Base-by-base conservation (phyloP, 305 asterid species). In the Petunia hybrid region DNA sequence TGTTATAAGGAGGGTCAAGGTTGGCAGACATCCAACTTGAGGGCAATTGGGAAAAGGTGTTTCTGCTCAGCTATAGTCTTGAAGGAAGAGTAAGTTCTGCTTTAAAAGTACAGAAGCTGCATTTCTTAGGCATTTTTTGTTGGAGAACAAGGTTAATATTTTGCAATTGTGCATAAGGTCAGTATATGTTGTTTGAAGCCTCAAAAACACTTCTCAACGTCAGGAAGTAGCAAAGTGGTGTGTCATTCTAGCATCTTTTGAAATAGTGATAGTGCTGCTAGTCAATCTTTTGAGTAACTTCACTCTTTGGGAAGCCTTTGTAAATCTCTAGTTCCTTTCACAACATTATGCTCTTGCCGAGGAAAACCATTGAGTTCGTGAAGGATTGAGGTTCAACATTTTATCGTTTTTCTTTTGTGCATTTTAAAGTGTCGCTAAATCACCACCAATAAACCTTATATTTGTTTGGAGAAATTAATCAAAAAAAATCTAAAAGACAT, bases 1-100 rank as follows among this genome's bases (percentile, higher is more conserved):
- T 80, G 87, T 69, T 93, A 90, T 88, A 85, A 85, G 86, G 95
- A 92, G 59, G 97, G 93, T 45, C 80, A 82, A 84, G 95, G 97
- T 14, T 95, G 98, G 98, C 79, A 88, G 55, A 75, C 78, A 78
- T 84, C 84, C 74, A 84, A 85, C 67, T 82, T 62, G 88, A 80
- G 14, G 57, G 90, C 90, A 12, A 78, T 92, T 3, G 93, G 97
- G 10, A 83, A 69, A 78, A 91, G 91, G 85, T 87, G 92, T 77
- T 89, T 89, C 68, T 88, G 89, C 77, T 87, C 98, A 1, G 92
- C 97, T 65, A 84, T 91, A 82, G 93, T 91, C 66, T 83, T 91
- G 13, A 60, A 81, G 53, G 84, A 46, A 77, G 84, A 78, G 13
- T 71, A 6, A 71, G 43, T n/a, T 35, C 12, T 35, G 78, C 40